Evolutionary conservation across 176 grass and related monocot species (phyloP), one percentile per base, ranked within the genome.

Genomic region (Eleusine coracana): DNA sequence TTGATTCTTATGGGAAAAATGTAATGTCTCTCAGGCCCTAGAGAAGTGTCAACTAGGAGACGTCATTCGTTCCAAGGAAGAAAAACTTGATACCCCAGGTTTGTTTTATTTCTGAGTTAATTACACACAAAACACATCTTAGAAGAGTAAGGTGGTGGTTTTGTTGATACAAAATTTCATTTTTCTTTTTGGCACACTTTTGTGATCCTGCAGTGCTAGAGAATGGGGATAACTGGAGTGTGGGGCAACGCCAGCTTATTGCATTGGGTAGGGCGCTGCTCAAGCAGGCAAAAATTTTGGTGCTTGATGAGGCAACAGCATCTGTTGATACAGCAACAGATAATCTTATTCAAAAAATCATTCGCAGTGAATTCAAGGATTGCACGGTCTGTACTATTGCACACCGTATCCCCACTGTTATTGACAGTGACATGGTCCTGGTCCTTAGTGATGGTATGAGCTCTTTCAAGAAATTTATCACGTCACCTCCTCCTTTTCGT

Each of bases 221-320:
- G 86, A 99, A 96, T 78, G 96, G 96, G 59, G 96, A 99, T 49
- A 99, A 99, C 89, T 99, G 96, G 96, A 99, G 96, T 71, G 96
- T 96, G 46, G 96, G 96, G 40, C 96, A 99, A 39, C 87, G 96
- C n/a, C 96, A 99, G 59, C 96, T 99, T 85, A 90, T 99, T 82
- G 92, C 96, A 21, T 20, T 99, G 21, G 96, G 96, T 17, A 92
- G 96, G 76, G 96, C 96, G 10, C 77, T 96, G 83, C 93, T 99
- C 20, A 99, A 99, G 69, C 91, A 92, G 79, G 91, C 96, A 59
- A 86, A 87, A 79, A 99, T 99, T 56, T 88, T 99, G 56, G 96
- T 99, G 73, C 91, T 99, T 51, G 96, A 99, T 78, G 96, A 99
- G 83, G 96, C 96, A 34, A 99, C 96, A 10, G 96, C 96, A 69